These are phyloP conservation scores for Alternaria dauci DNA, from an alignment of 2,329 filamentous ascomycete genomes.

Conservation along the genomic window DNA sequence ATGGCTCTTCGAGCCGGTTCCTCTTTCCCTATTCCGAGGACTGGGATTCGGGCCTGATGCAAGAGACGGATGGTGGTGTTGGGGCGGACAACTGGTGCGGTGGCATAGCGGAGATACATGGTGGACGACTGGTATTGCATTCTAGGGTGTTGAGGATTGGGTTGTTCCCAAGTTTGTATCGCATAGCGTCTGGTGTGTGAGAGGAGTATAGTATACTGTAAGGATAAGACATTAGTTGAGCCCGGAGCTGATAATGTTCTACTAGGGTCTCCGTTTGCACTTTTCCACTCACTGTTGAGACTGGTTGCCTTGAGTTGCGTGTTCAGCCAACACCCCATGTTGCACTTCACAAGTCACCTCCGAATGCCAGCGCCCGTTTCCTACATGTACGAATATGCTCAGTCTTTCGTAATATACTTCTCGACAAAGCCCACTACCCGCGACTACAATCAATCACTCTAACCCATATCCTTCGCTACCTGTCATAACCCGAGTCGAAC, in stretches of 20 bases:
- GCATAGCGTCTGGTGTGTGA: background rate
- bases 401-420: too few species aligned
- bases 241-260: background rate
- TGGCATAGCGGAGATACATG: conserved; percentile 70
- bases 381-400: background rate
- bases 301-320: background rate
- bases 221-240: background rate
- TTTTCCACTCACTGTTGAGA: background rate
- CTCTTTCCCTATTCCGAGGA: conserved; percentile 73
- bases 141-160: conserved; percentile 32
- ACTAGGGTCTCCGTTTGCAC: background rate
- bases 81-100: conserved; percentile 63
- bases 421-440: too few species aligned
- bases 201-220: background rate
- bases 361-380: background rate
- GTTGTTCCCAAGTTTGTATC: background rate
- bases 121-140: conserved; percentile 66
- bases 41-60: conserved; percentile 67
- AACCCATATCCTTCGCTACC: too few species aligned
- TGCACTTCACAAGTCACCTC: background rate
- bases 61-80: conserved; percentile 73
- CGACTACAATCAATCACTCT: too few species aligned
- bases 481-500: too few species aligned
- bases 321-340: background rate
- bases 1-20: conserved; percentile 85